Percentiles rank a stretch among this genome's conserved stretches.
Evolutionary conservation across 1,284 basidiomycete genomes (phyloP).

Genomic region (Trametes versicolor): DNA sequence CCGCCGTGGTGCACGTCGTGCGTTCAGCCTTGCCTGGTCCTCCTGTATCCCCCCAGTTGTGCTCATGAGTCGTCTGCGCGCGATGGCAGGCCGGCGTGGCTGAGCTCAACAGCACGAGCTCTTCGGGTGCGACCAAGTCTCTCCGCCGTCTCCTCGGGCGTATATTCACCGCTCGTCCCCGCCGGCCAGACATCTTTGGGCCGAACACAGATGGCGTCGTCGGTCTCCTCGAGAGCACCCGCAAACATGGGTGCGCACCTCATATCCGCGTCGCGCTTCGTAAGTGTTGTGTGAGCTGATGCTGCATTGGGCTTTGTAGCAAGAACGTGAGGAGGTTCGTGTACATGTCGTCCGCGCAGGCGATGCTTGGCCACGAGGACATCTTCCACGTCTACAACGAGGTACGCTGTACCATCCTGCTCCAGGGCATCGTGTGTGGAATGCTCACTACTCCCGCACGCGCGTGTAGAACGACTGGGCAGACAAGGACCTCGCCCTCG

Average conservation of each 20-base stretch:
- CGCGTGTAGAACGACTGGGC: constrained; percentile 72
- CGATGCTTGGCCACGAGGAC: constrained; percentile 23
- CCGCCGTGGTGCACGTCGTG: constrained; percentile 47
- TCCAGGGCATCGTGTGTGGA: constrained; percentile 22
- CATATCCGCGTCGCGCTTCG: no score
- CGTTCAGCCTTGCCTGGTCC: constrained; percentile 47
- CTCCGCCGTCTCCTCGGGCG: no score
- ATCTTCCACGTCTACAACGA: constrained; percentile 28
- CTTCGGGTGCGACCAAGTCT: constrained; percentile 12
- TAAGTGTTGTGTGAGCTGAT: no score
- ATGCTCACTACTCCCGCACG: not conserved
- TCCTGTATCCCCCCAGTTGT: not conserved
- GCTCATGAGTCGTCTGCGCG: not conserved
- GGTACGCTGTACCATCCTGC: constrained; percentile 53
- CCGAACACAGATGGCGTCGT: constrained; percentile 29
- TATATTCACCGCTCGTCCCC: not conserved
- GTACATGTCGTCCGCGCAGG: constrained; percentile 62
- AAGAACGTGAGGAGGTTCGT: constrained; percentile 53
- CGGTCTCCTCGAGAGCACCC: constrained; percentile 20
- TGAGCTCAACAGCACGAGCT: not conserved
- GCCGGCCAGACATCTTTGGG: constrained; percentile 8
- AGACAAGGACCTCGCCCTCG: constrained; percentile 55
- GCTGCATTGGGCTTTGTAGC: no score
- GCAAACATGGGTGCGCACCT: constrained; percentile 2
- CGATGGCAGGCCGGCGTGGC: constrained; percentile 19